Conservation (phyloP, 2,329 filamentous ascomycete genomes). For the Pestalotiopsis sp. region DNA sequence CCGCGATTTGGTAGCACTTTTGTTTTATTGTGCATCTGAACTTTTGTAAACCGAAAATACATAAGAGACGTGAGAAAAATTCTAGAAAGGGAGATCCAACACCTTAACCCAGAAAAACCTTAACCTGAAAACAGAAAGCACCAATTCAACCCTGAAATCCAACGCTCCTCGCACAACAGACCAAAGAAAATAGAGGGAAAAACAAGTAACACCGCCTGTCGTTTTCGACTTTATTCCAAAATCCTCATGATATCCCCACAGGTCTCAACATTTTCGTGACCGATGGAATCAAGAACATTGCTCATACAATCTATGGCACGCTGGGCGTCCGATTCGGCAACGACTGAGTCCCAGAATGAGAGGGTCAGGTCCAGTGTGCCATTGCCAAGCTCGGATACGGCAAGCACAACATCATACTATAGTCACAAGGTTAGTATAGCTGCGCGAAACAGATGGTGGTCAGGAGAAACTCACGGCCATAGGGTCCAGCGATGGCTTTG, state of each 20-base stretch:
- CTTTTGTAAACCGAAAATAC: not conserved
- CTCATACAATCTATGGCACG: conserved; percentile 7
- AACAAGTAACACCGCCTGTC: not conserved
- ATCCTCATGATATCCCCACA: conserved; percentile 5
- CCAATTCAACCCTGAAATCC: not conserved
- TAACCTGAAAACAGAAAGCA: not conserved
- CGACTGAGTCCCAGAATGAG: conserved; percentile 14
- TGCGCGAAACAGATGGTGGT: not conserved
- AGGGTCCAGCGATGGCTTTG: conserved; percentile 8
- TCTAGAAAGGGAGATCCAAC: not conserved
- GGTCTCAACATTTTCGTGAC: not conserved
- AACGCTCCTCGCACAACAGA: not conserved
- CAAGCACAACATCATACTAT: conserved; percentile 15
- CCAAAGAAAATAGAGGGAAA: not conserved
- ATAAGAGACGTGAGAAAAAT: not conserved
- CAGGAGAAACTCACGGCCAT: conserved; percentile 12
- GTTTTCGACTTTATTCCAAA: not conserved
- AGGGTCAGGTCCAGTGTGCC: conserved; percentile 12
- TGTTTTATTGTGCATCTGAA: not conserved
- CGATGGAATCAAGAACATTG: conserved; percentile 11
- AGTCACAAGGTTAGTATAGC: not conserved
- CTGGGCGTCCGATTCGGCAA: conserved; percentile 7
- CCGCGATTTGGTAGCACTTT: not conserved
- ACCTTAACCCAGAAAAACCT: not conserved
- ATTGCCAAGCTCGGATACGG: conserved; percentile 14